Conservation (phyloP, 2,329 filamentous ascomycete species). For the Sporothrix variecibatus region DNA sequence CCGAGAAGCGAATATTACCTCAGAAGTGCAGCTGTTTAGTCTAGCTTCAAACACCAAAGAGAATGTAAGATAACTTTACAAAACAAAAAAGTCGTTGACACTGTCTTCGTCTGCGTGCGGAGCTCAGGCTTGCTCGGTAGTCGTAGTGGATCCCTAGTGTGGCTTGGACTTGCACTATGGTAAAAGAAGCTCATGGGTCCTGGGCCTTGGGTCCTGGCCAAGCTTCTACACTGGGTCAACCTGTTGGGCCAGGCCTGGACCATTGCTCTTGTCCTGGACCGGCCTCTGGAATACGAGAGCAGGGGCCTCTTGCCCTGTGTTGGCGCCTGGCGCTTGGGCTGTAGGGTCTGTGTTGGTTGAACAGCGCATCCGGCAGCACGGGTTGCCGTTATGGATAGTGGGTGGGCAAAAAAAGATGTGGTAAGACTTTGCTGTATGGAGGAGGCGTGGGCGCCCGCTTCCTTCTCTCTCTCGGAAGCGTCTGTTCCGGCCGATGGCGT, state of each 20-base stretch:
- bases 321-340: background rate
- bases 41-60: background rate
- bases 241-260: background rate
- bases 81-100: background rate
- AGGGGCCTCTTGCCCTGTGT: background rate
- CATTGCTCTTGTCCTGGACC: background rate
- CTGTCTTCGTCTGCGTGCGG: background rate
- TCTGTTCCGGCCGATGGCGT: background rate
- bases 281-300: background rate
- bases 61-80: background rate
- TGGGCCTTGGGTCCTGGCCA: background rate
- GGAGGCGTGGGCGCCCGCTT: background rate
- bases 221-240: background rate
- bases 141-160: background rate
- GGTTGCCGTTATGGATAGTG: background rate
- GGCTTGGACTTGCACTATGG: background rate
- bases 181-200: constrained; percentile 1
- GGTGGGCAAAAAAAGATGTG: too few relatives aligned
- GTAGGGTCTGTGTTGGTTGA: background rate
- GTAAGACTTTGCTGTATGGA: too few relatives aligned
- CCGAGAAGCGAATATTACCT: background rate
- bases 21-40: background rate
- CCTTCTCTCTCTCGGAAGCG: background rate
- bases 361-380: background rate
- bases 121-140: background rate